These are phyloP conservation scores for Aspergillus amoenus DNA, from an alignment of 2,329 filamentous ascomycete genomes.

Conservation along the genomic window DNA sequence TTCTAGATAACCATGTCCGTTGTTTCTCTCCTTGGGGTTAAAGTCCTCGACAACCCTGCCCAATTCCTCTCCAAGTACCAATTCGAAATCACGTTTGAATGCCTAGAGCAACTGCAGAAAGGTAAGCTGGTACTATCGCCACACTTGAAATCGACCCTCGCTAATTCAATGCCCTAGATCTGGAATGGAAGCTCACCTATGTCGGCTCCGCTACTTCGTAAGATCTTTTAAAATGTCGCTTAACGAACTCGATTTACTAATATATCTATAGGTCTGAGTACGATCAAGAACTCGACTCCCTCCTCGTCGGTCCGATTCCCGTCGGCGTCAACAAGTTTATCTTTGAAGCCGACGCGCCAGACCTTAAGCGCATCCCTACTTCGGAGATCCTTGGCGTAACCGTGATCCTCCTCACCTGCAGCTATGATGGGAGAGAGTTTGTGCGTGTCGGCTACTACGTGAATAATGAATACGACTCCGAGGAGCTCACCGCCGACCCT, in stretches of 20 bases:
- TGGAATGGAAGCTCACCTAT: constrained; percentile 99
- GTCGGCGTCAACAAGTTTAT: constrained; percentile 98
- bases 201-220: constrained; percentile 97
- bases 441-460: constrained; percentile 99
- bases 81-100: constrained; percentile 99
- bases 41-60: constrained; percentile 95
- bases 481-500: constrained; percentile 84
- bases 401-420: constrained; percentile 92
- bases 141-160: not conserved
- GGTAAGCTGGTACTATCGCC: constrained; percentile 51
- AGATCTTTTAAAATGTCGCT: constrained; percentile 33
- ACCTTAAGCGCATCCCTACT: constrained; percentile 85
- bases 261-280: constrained; percentile 72
- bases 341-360: constrained; percentile 91
- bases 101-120: constrained; percentile 89
- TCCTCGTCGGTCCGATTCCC: constrained; percentile 95
- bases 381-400: constrained; percentile 96
- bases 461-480: constrained; percentile 97
- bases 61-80: constrained; percentile 90
- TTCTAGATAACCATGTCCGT: constrained; percentile 72
- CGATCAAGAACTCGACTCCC: constrained; percentile 95
- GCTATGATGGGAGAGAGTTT: constrained; percentile 95
- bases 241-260: constrained; percentile 21
- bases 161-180: constrained; percentile 58
- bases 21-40: constrained; percentile 91